Conservation (phyloP, 768 basidiomycete species). For the Epithele typhae region DNA sequence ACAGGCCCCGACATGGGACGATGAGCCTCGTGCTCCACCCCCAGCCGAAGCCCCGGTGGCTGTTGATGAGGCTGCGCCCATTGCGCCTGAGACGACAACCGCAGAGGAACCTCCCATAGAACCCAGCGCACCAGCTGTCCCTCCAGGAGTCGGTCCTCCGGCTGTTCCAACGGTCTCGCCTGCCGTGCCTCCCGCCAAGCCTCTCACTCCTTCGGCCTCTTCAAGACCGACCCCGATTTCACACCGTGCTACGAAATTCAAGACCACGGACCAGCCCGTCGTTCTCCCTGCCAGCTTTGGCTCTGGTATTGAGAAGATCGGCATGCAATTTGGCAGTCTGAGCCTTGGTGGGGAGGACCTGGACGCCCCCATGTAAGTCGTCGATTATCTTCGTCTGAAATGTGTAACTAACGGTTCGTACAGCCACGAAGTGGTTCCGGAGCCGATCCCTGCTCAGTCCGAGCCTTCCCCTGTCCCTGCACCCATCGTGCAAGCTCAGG, state of each 20-base stretch:
- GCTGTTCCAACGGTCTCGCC: constrained; percentile 23
- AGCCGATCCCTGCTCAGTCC: constrained; percentile 16
- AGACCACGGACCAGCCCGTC: constrained; percentile 73
- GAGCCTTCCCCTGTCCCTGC: constrained; percentile 18
- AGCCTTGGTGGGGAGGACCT: constrained; percentile 66
- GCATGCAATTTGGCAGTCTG: constrained; percentile 88
- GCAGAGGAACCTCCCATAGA: constrained; percentile 56
- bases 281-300: constrained; percentile 72
- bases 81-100: constrained; percentile 10
- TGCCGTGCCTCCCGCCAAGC: constrained; percentile 28
- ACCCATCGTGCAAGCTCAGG: constrained; percentile 7
- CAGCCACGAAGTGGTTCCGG: constrained; percentile 33
- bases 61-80: constrained; percentile 20
- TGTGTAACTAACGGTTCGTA: background rate
- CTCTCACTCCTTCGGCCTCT: constrained; percentile 41
- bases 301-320: constrained; percentile 66
- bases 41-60: background rate
- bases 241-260: constrained; percentile 62
- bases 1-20: constrained; percentile 33
- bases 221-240: constrained; percentile 47
- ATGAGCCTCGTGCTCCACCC: constrained; percentile 26
- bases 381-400: background rate
- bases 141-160: constrained; percentile 5
- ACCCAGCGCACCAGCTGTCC: constrained; percentile 3
- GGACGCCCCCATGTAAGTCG: constrained; percentile 48